phyloP scores from a whole-genome alignment of 1,139 yeast species.

The Nakaseomyces sp. region DNA sequence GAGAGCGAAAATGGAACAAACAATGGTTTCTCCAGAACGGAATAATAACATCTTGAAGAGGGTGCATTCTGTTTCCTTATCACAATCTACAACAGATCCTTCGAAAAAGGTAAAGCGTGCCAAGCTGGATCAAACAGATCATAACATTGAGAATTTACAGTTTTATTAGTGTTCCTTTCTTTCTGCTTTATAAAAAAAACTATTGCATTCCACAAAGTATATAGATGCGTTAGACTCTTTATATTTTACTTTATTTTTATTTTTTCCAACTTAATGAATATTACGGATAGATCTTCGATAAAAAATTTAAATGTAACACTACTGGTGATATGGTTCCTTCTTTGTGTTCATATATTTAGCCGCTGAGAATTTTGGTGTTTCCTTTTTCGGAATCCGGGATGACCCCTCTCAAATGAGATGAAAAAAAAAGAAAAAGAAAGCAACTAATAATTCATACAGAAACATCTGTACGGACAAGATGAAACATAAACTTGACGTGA shows the following conservation, averaged over 20 bases:
- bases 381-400: no score
- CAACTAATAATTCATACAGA: no score
- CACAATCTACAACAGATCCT: slow-evolving; percentile 24
- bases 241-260: not conserved
- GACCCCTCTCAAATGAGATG: no score
- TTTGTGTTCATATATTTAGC: no score
- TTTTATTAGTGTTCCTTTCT: slow-evolving; percentile 10
- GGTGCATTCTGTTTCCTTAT: slow-evolving; percentile 22
- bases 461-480: no score
- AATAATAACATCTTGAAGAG: slow-evolving; percentile 13
- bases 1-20: slow-evolving; percentile 6
- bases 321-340: no score
- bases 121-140: slow-evolving; percentile 24
- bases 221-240: not conserved
- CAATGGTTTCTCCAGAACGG: not conserved
- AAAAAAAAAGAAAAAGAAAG: no score
- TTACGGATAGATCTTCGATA: not conserved
- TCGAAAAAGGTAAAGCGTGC: slow-evolving; percentile 27
- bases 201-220: no score
- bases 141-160: slow-evolving; percentile 15
- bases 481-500: no score
- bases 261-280: no score
- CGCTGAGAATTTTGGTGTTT: no score
- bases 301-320: no score
- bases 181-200: not conserved